Evolutionary conservation across 352 stramenopile genomes (phyloP).

Genomic region (Phytopythium chamaehyphon): DNA sequence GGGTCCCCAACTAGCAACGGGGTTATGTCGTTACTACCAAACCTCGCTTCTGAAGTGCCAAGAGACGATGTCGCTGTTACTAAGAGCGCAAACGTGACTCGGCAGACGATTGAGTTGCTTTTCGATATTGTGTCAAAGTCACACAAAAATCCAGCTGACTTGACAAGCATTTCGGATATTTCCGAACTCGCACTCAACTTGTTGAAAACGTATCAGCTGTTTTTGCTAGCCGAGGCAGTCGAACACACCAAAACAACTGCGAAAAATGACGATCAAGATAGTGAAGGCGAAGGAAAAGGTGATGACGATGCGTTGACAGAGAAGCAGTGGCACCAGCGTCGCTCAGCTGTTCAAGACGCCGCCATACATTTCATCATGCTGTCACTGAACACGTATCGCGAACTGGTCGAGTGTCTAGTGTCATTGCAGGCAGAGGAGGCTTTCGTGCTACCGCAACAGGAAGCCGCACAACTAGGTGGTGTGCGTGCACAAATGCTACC

Average conservation of each 20-base stretch:
- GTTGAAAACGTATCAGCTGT: constrained; percentile 74
- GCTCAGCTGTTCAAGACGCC: constrained; percentile 64
- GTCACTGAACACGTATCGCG: constrained; percentile 53
- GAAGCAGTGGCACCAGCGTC: constrained; percentile 12
- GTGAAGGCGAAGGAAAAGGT: neutral
- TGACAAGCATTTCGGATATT: constrained; percentile 11
- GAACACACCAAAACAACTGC: constrained; percentile 48
- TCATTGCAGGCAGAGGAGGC: constrained; percentile 47
- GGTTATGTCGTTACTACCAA: constrained; percentile 68
- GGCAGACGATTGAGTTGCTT: constrained; percentile 32
- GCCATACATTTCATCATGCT: constrained; percentile 62
- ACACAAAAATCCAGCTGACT: constrained; percentile 9
- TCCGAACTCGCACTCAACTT: constrained; percentile 36
- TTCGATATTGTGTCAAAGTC: constrained; percentile 30
- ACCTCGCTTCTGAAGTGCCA: constrained; percentile 8
- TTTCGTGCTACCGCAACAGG: constrained; percentile 24
- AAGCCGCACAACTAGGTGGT: constrained; percentile 24
- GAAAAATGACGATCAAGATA: constrained; percentile 10
- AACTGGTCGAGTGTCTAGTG: constrained; percentile 42
- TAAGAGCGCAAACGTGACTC: constrained; percentile 4
- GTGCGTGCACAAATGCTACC: constrained; percentile 39
- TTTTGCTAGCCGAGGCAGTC: constrained; percentile 68
- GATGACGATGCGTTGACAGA: neutral
- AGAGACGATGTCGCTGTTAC: constrained; percentile 11
- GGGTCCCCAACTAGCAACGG: constrained; percentile 51